A percentile compares a stretch with the other conserved stretches of the same genome.
Evolutionary conservation across 1,284 basidiomycete species (phyloP).

Genomic region (Polyporus tsugae): DNA sequence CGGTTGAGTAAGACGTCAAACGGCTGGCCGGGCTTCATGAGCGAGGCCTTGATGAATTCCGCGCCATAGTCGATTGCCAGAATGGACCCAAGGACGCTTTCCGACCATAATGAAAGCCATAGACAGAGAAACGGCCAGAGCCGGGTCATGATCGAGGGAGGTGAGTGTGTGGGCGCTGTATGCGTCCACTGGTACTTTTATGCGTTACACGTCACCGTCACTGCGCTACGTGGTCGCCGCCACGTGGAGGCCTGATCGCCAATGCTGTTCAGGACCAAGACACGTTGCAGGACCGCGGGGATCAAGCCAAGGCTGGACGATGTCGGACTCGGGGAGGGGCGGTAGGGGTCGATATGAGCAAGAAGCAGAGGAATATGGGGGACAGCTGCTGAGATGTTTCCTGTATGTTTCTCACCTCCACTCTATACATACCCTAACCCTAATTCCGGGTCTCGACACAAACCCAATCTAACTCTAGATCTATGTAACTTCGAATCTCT

Average conservation of each 20-base stretch:
- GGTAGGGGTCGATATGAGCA: neutral
- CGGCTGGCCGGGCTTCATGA: conserved; percentile 95
- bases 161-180: conserved; percentile 19
- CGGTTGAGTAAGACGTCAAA: conserved; percentile 97
- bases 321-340: neutral
- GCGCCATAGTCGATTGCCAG: conserved; percentile 96
- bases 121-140: conserved; percentile 34
- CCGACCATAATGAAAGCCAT: conserved; percentile 39
- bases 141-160: conserved; percentile 32
- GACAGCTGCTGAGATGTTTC: neutral
- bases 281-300: neutral
- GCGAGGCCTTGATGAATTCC: conserved; percentile 95
- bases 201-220: conserved; percentile 32
- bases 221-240: conserved; percentile 24
- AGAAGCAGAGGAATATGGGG: too few relatives aligned
- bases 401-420: neutral
- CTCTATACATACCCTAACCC: neutral
- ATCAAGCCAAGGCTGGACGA: neutral
- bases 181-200: conserved; percentile 26
- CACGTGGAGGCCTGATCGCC: conserved; percentile 20
- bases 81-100: conserved; percentile 61
- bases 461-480: neutral
- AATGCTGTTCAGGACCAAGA: conserved; percentile 2
- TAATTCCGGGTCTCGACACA: neutral
- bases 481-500: neutral